These are phyloP conservation scores for Microdochium nivale DNA, from an alignment of 2,329 filamentous ascomycete genomes.

Conservation along the genomic window DNA sequence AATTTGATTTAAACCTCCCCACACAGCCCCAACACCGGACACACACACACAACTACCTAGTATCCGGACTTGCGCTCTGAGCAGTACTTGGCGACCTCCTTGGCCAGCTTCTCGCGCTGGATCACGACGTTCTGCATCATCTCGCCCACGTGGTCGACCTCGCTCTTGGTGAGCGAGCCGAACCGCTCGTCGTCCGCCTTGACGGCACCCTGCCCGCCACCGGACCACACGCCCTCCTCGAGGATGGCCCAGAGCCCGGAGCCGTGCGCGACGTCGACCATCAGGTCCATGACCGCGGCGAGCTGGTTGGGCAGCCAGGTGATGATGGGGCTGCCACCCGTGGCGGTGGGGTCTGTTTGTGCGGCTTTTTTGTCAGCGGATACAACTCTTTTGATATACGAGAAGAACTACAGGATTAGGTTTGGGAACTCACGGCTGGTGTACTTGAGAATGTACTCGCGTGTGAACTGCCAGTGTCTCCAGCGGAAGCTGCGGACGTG, in stretches of 20 bases:
- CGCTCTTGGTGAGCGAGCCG: background rate
- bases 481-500: slow-evolving; percentile 76
- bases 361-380: slow-evolving; percentile 33
- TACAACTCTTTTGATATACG: slow-evolving; percentile 64
- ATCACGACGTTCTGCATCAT: slow-evolving; percentile 60
- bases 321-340: slow-evolving; percentile 73
- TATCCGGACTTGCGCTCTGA: slow-evolving; percentile 37
- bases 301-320: slow-evolving; percentile 81
- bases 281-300: slow-evolving; percentile 63
- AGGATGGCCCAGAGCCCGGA: slow-evolving; percentile 42
- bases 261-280: slow-evolving; percentile 27
- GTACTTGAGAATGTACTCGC: slow-evolving; percentile 39
- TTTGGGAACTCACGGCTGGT: slow-evolving; percentile 70
- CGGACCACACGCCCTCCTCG: background rate
- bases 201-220: slow-evolving; percentile 26
- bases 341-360: slow-evolving; percentile 56
- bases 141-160: background rate
- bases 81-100: slow-evolving; percentile 71
- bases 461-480: slow-evolving; percentile 63
- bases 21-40: too few species aligned
- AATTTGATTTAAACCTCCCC: too few species aligned
- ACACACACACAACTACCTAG: background rate
- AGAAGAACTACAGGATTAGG: slow-evolving; percentile 41
- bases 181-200: slow-evolving; percentile 16
- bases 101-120: slow-evolving; percentile 57